phyloP scores from a whole-genome alignment of 2,329 filamentous ascomycete species.

The Blastomyces parvus region DNA sequence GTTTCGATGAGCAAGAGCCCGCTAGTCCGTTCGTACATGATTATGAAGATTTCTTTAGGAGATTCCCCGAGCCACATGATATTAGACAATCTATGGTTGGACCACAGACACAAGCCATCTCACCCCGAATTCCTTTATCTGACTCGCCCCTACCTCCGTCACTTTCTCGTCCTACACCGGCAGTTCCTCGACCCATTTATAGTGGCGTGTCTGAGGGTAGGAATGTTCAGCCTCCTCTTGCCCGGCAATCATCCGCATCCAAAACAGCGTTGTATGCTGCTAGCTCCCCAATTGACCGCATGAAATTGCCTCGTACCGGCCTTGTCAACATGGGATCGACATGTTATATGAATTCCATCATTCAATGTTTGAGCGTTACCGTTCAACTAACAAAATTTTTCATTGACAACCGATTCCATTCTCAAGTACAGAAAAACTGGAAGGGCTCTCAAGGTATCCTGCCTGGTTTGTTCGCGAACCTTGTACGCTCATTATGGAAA shows the following conservation, averaged over 20 bases:
- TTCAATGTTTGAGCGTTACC: constrained; percentile 75
- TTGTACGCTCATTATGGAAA: constrained; percentile 55
- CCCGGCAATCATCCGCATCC: constrained; percentile 37
- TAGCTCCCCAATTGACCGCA: constrained; percentile 34
- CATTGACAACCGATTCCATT: constrained; percentile 52
- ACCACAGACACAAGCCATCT: constrained; percentile 25
- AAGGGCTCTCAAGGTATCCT: constrained; percentile 56
- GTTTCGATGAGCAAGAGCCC: constrained; percentile 39
- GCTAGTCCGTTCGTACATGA: constrained; percentile 52
- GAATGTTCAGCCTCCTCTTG: constrained; percentile 36
- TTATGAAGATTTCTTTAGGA: constrained; percentile 73
- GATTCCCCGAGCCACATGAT: constrained; percentile 63
- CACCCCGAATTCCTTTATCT: constrained; percentile 22
- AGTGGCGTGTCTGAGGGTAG: constrained; percentile 63
- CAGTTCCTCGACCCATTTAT: constrained; percentile 63
- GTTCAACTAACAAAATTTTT: constrained; percentile 53
- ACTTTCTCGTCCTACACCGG: constrained; percentile 57
- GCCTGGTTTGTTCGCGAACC: constrained; percentile 52
- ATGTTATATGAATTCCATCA: constrained; percentile 86
- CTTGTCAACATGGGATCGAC: constrained; percentile 71
- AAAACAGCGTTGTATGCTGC: constrained; percentile 37
- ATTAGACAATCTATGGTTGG: constrained; percentile 49
- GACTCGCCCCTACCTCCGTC: constrained; percentile 42
- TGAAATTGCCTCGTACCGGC: constrained; percentile 56
- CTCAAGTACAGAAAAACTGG: constrained; percentile 54